Conservation (phyloP, 129 eudicot genomes). For the Arctium minus region DNA sequence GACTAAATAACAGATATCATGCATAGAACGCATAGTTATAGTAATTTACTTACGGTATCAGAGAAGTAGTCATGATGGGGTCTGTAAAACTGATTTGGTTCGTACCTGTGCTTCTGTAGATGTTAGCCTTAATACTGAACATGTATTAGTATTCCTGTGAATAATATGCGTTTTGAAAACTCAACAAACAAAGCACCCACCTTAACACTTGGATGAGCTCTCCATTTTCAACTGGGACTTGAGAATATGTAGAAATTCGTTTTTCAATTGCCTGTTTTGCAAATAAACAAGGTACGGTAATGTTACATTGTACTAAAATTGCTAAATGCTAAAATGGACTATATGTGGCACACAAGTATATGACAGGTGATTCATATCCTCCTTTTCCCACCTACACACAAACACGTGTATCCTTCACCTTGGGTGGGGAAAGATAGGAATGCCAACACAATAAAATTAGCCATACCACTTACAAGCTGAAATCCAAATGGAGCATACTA, state of each 20-base stretch:
- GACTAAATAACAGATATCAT: not conserved
- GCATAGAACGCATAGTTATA: not conserved
- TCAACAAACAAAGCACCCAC: constrained; percentile 30
- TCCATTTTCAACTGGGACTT: constrained; percentile 88
- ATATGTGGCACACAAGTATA: not conserved
- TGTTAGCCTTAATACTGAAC: constrained; percentile 61
- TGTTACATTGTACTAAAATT: not conserved
- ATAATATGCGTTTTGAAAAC: constrained; percentile 8
- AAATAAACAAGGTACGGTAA: constrained; percentile 1
- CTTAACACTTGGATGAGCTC: constrained; percentile 89
- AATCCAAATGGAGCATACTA: constrained; percentile 5
- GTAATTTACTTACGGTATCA: constrained; percentile 55
- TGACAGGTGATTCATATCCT: too few relatives aligned
- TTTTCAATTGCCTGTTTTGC: constrained; percentile 70
- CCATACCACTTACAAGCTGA: not conserved
- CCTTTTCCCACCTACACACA: too few relatives aligned
- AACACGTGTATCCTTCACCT: not conserved
- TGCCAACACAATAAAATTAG: not conserved
- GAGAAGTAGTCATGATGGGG: constrained; percentile 99
- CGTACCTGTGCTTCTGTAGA: constrained; percentile 94
- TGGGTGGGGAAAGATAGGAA: not conserved
- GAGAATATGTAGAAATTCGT: constrained; percentile 85
- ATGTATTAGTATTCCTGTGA: constrained; percentile 31
- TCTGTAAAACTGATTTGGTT: constrained; percentile 80
- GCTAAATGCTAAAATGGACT: not conserved